Evolutionary conservation across 2,329 filamentous ascomycete species (phyloP), one percentile per base, ranked within the genome.

Genomic region (Metarhizium humberi): DNA sequence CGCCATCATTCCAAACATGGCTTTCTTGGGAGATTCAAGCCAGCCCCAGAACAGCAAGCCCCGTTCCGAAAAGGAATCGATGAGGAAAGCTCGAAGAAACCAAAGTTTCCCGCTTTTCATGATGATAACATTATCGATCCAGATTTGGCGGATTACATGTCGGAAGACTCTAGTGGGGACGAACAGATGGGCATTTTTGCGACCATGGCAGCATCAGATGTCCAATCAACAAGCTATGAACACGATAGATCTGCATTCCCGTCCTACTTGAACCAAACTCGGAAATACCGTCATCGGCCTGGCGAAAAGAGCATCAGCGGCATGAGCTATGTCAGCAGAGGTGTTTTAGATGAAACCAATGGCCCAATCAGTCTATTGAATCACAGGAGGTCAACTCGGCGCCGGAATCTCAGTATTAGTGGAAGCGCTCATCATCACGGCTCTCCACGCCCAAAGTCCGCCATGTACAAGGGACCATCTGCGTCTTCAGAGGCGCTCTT

Each of bases 41-140:
- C 57, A 6, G 77, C 79, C 6, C 75, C 84, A 18, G 90, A 95
- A 57, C 90, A 96, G 58, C 81, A 89, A 56, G 92, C 90, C 0
- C 94, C 94, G 0, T 97, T 97, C 61, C 90, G 91, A 54, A 87
- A 87, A 56, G 78, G 84, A 11, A 75, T 78, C 18, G 84, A 76
- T 10, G 83, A 95, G 53, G 86, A 91, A 56, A 73, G 78, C 50
- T 74, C 78, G 4, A 83, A 80, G 59, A 86, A 85, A 59, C 75
- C 82, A 7, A 83, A 84, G 46, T 79, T 96, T 40, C 87, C 92
- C 16, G 91, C 91, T n/a, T 97, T 99, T 63, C 94, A 99, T 68
- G 91, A 94, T 66, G 94, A 99, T 74, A 97, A 94, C 66, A 96
- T 99, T 62, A 97, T 99, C 62, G 94, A 99, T 67, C 94, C 94